phyloP scores from a whole-genome alignment of 2,329 filamentous ascomycete species.

The Ophiostoma quercus region DNA sequence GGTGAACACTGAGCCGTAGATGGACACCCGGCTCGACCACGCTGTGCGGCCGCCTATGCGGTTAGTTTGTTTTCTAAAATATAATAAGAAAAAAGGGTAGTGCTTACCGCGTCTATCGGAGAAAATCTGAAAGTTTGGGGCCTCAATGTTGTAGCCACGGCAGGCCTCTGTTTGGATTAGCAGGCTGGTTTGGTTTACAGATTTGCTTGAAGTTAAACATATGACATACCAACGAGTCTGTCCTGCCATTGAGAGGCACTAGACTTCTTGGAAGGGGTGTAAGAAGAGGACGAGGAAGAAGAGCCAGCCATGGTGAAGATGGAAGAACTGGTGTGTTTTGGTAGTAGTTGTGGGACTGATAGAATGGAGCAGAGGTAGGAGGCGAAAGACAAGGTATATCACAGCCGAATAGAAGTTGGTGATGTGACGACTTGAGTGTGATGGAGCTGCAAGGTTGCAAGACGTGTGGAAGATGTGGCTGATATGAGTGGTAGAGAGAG shows the following conservation, averaged over 20 bases:
- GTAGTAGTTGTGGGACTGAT: background rate
- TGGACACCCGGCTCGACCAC: constrained; percentile 77
- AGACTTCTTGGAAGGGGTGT: constrained; percentile 18
- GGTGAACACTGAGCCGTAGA: constrained; percentile 59
- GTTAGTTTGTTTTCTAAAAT: background rate
- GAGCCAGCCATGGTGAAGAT: constrained; percentile 22
- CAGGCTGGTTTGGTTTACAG: background rate
- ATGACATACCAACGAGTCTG: constrained; percentile 32
- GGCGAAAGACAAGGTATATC: background rate
- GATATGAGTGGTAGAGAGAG: background rate
- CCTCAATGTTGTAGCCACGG: constrained; percentile 31
- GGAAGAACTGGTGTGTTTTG: background rate
- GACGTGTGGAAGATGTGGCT: background rate
- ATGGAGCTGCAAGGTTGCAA: background rate
- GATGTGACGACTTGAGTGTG: background rate
- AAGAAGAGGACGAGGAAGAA: constrained; percentile 20
- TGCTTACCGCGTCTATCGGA: constrained; percentile 35
- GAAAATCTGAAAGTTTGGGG: constrained; percentile 34
- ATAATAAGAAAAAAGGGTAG: background rate
- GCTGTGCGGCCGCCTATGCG: constrained; percentile 74
- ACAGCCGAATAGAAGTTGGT: background rate
- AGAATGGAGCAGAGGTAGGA: background rate
- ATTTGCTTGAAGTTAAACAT: background rate
- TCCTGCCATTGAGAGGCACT: constrained; percentile 33
- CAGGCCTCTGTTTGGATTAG: constrained; percentile 31